Evolutionary conservation across 2,329 filamentous ascomycete genomes (phyloP).

Genomic region (Aaosphaeria arxii): DNA sequence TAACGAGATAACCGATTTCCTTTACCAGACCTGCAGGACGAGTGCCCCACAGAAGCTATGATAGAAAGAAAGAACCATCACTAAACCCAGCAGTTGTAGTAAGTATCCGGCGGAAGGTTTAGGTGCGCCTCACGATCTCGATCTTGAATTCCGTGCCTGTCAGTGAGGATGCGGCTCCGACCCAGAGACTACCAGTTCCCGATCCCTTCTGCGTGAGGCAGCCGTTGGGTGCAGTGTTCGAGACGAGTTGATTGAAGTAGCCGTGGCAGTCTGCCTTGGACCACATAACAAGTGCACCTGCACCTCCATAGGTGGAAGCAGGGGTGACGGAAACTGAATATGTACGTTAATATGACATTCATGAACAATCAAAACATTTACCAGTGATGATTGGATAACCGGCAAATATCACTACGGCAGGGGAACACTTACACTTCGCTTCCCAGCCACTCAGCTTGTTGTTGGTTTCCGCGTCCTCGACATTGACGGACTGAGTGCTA

Average conservation of each 20-base stretch:
- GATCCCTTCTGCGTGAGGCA: slow-evolving; percentile 17
- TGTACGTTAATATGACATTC: slow-evolving; percentile 2
- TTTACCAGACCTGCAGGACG: too few species aligned
- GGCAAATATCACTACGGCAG: background rate
- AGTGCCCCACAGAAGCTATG: too few species aligned
- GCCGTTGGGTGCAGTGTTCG: slow-evolving; percentile 14
- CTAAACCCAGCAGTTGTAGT: too few species aligned
- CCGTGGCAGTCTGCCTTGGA: slow-evolving; percentile 24
- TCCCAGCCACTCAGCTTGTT: slow-evolving; percentile 16
- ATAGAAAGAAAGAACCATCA: too few species aligned
- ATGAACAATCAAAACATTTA: background rate
- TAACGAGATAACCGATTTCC: too few species aligned
- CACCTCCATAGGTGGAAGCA: slow-evolving; percentile 9
- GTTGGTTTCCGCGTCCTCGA: slow-evolving; percentile 8
- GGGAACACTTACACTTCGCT: slow-evolving; percentile 16
- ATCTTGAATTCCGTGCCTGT: slow-evolving; percentile 21
- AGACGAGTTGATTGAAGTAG: slow-evolving; percentile 21
- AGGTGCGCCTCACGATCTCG: slow-evolving; percentile 10
- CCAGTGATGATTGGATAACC: background rate
- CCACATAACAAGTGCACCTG: slow-evolving; percentile 17
- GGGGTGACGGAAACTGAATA: slow-evolving; percentile 22
- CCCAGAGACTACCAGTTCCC: slow-evolving; percentile 18
- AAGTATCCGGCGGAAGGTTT: background rate
- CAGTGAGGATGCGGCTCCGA: slow-evolving; percentile 18
- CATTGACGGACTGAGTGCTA: slow-evolving; percentile 16